Evolutionary conservation across 495 filamentous ascomycete species (phyloP).

Genomic region (Aspergillus bertholletiae): DNA sequence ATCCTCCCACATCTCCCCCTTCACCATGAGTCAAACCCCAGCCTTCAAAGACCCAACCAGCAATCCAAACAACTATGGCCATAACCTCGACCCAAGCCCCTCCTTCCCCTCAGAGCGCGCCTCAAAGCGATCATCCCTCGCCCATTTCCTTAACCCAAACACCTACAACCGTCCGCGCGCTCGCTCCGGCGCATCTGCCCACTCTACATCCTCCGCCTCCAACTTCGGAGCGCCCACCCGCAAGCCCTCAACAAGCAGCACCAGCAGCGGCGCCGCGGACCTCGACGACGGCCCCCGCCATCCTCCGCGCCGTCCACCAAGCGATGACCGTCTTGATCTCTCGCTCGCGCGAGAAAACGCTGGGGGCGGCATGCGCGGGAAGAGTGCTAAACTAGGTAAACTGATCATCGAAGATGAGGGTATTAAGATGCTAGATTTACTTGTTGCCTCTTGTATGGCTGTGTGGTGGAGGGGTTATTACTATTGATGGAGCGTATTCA

Average conservation of each 20-base stretch:
- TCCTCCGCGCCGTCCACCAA: slow-evolving; percentile 9
- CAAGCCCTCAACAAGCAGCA: slow-evolving; percentile 15
- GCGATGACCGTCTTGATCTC: slow-evolving; percentile 57
- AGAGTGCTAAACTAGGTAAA: slow-evolving; percentile 89
- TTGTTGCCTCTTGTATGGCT: slow-evolving; percentile 86
- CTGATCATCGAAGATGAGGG: slow-evolving; percentile 88
- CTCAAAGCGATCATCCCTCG: slow-evolving; percentile 32
- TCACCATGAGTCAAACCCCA: slow-evolving; percentile 23
- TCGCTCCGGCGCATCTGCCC: slow-evolving; percentile 22
- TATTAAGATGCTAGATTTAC: slow-evolving; percentile 89
- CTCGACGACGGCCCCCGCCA: slow-evolving; percentile 17
- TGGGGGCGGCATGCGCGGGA: slow-evolving; percentile 78
- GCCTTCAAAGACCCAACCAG: slow-evolving; percentile 11
- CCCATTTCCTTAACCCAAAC: slow-evolving; percentile 34
- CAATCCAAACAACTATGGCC: neutral
- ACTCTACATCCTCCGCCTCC: neutral
- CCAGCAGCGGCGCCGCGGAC: slow-evolving; percentile 3
- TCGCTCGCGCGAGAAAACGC: slow-evolving; percentile 73
- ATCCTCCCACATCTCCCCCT: slow-evolving; percentile 24
- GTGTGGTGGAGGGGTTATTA: slow-evolving; percentile 94
- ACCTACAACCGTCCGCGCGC: slow-evolving; percentile 25
- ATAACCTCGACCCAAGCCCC: slow-evolving; percentile 8
- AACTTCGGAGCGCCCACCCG: slow-evolving; percentile 7
- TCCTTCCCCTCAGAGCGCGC: neutral
- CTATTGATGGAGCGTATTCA: slow-evolving; percentile 23